Conservation (phyloP, 2,329 filamentous ascomycete species). For the Zymoseptoria passerinii region DNA sequence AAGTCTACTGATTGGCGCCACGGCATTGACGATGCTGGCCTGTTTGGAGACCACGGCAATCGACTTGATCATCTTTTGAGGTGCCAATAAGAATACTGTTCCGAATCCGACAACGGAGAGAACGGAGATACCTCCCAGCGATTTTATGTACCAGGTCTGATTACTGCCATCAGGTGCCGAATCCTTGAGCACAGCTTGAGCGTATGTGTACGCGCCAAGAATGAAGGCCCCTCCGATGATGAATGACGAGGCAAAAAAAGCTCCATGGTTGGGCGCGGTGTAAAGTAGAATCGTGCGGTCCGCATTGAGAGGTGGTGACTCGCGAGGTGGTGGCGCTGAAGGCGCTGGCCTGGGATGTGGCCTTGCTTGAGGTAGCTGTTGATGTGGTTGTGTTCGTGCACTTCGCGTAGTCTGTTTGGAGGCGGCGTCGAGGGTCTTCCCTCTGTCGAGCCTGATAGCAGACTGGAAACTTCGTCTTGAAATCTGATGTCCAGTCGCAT, state of each 20-base stretch:
- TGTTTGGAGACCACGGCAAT: conserved; percentile 8
- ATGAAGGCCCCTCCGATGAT: conserved; percentile 13
- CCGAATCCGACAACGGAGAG: conserved; percentile 9
- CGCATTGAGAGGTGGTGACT: neutral
- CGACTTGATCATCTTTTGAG: conserved; percentile 16
- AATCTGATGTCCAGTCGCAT: neutral
- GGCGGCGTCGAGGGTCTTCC: neutral
- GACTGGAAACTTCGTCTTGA: neutral
- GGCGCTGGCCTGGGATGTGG: conserved; percentile 7
- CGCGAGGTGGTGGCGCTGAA: neutral
- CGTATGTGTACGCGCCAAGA: conserved; percentile 10
- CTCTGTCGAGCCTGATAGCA: neutral
- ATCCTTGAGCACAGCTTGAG: conserved; percentile 13
- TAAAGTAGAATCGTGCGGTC: conserved; percentile 20
- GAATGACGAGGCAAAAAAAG: conserved; percentile 16
- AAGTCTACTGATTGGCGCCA: neutral
- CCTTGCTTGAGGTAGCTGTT: conserved; percentile 6
- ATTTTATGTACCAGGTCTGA: conserved; percentile 8
- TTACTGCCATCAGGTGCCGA: conserved; percentile 2
- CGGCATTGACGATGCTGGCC: neutral
- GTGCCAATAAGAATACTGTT: conserved; percentile 16
- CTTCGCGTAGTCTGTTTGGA: conserved; percentile 2
- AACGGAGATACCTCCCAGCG: conserved; percentile 4
- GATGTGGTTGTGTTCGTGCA: conserved; percentile 1
- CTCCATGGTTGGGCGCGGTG: conserved; percentile 16